These are phyloP conservation scores for Rhizopus delemar DNA, from an alignment of 371 early-diverging fungal genomes.

Conservation along the genomic window DNA sequence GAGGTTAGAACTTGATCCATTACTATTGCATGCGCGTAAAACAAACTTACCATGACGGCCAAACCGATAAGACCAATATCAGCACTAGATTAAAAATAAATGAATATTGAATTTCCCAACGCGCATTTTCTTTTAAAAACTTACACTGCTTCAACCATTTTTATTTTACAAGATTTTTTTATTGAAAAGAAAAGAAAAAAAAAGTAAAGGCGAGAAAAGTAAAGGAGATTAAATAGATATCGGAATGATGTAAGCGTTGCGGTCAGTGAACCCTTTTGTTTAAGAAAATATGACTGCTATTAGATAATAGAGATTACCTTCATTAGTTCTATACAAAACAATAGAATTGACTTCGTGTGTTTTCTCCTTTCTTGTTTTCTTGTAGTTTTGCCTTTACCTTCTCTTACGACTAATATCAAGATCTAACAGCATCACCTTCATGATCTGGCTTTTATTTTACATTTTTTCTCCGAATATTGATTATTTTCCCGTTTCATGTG, in stretches of 20 bases:
- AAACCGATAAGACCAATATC: constrained; percentile 99
- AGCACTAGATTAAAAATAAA: constrained; percentile 61
- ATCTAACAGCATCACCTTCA: not conserved
- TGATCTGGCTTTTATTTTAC: constrained; percentile 1
- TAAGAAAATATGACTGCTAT: not conserved
- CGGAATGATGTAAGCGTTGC: constrained; percentile 1
- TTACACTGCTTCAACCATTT: constrained; percentile 37
- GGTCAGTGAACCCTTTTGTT: not conserved
- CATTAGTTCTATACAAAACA: not conserved
- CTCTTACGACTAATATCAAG: not conserved
- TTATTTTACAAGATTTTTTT: constrained; percentile 3
- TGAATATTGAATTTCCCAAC: not conserved
- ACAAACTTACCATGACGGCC: constrained; percentile 94
- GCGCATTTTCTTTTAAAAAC: not conserved
- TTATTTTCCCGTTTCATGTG: constrained; percentile 1
- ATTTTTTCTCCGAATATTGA: constrained; percentile 1
- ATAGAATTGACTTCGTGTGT: no score
- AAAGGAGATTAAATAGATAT: constrained; percentile 7
- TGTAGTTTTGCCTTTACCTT: no score
- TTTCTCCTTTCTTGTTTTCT: no score
- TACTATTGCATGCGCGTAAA: not conserved
- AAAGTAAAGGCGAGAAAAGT: not conserved
- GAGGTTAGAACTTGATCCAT: not conserved
- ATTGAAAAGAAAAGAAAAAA: not conserved
- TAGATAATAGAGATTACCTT: not conserved